Percentiles rank a stretch among this genome's conserved stretches.
Evolutionary conservation across 768 basidiomycete genomes (phyloP).

Genomic region (Hericium rajendrae): DNA sequence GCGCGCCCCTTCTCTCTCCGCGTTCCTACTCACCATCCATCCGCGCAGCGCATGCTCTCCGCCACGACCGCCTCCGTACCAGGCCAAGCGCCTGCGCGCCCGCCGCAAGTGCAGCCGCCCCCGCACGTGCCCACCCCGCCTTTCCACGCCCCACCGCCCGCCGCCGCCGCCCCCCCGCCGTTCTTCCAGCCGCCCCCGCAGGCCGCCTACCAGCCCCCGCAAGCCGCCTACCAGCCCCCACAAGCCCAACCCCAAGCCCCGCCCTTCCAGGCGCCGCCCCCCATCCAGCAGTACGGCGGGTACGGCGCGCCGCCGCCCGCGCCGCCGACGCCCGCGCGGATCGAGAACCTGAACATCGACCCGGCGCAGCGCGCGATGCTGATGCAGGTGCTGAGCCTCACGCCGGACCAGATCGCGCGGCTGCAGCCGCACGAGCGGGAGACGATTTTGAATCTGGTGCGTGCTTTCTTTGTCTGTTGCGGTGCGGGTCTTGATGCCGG

Average conservation of each 20-base stretch:
- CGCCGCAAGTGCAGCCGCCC: slow-evolving; percentile 4
- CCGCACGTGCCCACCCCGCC: slow-evolving; percentile 4
- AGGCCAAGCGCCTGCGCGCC: slow-evolving; percentile 10
- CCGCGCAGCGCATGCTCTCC: slow-evolving; percentile 39
- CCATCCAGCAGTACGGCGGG: slow-evolving; percentile 3
- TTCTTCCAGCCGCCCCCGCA: slow-evolving; percentile 15
- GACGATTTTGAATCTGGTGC: slow-evolving; percentile 39
- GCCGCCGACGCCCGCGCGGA: slow-evolving; percentile 23
- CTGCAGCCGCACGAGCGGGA: slow-evolving; percentile 70
- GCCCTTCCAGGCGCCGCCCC: slow-evolving; percentile 21
- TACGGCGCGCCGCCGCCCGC: slow-evolving; percentile 22
- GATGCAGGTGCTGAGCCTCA: slow-evolving; percentile 76
- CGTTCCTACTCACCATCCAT: background rate
- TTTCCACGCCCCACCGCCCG: slow-evolving; percentile 8
- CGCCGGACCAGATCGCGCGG: slow-evolving; percentile 73
- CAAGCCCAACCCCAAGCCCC: slow-evolving; percentile 24
- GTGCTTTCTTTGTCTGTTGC: background rate
- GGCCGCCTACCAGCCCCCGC: slow-evolving; percentile 18
- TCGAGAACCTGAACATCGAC: slow-evolving; percentile 9
- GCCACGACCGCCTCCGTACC: slow-evolving; percentile 20
- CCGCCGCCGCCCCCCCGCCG: slow-evolving; percentile 15
- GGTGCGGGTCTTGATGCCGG: background rate
- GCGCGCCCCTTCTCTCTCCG: background rate
- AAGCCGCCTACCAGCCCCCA: slow-evolving; percentile 18
- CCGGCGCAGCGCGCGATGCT: slow-evolving; percentile 46